Conservation (phyloP, 75 land plant species). For the Gnetum montanum region DNA sequence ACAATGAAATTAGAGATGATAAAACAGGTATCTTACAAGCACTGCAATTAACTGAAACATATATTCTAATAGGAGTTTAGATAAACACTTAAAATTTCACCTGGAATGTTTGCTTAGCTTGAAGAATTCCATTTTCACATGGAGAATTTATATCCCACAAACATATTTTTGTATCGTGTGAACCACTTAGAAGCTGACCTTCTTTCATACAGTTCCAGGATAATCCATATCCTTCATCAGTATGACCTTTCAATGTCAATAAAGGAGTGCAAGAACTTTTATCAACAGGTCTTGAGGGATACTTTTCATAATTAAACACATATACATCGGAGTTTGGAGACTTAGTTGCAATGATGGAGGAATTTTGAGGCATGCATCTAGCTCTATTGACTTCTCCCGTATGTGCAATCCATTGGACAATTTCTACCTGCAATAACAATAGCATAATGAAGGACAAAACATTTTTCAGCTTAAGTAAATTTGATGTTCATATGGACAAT, state of each 20-base stretch:
- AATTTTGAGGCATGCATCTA: slow-evolving; percentile 85
- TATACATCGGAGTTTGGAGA: slow-evolving; percentile 62
- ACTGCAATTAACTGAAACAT: too few species aligned
- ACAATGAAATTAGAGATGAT: too few species aligned
- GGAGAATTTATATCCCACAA: slow-evolving; percentile 69
- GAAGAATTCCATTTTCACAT: slow-evolving; percentile 30
- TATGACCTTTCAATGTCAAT: slow-evolving; percentile 62
- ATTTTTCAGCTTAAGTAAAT: too few species aligned
- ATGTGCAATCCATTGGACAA: slow-evolving; percentile 39
- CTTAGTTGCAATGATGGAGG: slow-evolving; percentile 68
- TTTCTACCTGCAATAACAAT: slow-evolving; percentile 31
- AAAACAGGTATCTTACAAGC: too few species aligned
- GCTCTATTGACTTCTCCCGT: slow-evolving; percentile 91
- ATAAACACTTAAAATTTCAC: slow-evolving; percentile 23
- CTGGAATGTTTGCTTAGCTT: slow-evolving; percentile 47
- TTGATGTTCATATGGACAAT: too few species aligned
- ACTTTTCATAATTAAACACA: slow-evolving; percentile 59
- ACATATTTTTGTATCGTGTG: slow-evolving; percentile 72
- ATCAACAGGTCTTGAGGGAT: slow-evolving; percentile 20
- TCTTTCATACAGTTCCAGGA: slow-evolving; percentile 82
- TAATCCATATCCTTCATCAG: slow-evolving; percentile 78
- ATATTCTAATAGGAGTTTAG: too few species aligned
- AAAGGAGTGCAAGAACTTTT: slow-evolving; percentile 50
- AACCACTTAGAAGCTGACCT: slow-evolving; percentile 82
- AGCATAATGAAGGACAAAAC: background rate